phyloP scores from a whole-genome alignment of 345 rosid species.

The Adansonia digitata region DNA sequence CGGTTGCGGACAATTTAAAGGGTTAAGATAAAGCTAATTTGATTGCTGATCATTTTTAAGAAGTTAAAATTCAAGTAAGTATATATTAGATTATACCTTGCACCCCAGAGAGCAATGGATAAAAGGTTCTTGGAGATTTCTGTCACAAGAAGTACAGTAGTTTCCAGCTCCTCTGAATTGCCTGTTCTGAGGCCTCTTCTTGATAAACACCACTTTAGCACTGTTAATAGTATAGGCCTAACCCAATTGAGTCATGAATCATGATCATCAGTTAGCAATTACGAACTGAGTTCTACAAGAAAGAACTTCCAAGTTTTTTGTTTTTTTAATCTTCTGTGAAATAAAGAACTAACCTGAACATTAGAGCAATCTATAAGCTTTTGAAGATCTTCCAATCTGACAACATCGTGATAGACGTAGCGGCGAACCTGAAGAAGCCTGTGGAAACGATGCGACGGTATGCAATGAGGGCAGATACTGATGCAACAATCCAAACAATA shows the following conservation, averaged over 20 bases:
- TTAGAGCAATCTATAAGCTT: conserved; percentile 88
- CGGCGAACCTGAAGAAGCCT: conserved; percentile 93
- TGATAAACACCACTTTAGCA: conserved; percentile 92
- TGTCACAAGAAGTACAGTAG: conserved; percentile 86
- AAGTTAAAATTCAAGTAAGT: not conserved
- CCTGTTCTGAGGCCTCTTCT: conserved; percentile 91
- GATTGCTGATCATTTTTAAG: not conserved
- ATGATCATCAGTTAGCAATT: no score
- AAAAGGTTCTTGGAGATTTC: conserved; percentile 91
- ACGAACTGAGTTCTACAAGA: not conserved
- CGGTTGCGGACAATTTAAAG: no score
- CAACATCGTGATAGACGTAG: conserved; percentile 94
- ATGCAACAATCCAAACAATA: conserved; percentile 86
- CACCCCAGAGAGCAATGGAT: conserved; percentile 89
- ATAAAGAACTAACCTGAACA: conserved; percentile 71
- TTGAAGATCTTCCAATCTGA: conserved; percentile 82
- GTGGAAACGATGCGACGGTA: conserved; percentile 76
- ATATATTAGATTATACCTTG: conserved; percentile 45
- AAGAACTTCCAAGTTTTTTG: no score
- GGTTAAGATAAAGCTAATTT: not conserved
- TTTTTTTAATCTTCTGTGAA: no score
- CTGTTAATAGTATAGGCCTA: conserved; percentile 89
- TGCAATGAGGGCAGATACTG: conserved; percentile 92
- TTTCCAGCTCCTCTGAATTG: conserved; percentile 91
- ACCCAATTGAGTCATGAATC: not conserved